These are phyloP conservation scores for Acacia crassicarpa DNA, from an alignment of 306 rosid genomes.

Conservation along the genomic window DNA sequence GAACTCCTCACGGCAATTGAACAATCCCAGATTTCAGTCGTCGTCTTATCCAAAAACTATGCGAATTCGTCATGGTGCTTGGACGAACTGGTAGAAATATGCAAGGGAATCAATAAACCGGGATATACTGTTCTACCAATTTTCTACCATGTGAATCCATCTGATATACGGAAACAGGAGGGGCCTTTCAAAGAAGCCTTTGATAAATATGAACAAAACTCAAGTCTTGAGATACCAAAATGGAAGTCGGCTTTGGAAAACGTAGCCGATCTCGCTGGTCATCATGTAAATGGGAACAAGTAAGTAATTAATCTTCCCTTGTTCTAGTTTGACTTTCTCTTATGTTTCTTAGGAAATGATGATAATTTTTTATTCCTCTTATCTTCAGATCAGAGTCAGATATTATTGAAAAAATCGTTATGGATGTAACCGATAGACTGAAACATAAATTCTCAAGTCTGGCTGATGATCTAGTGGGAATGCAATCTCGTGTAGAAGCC, in stretches of 20 bases:
- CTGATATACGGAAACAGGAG: too few relatives aligned
- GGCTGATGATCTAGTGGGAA: conserved; percentile 17
- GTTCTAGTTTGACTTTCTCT: too few relatives aligned
- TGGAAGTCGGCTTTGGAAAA: too few relatives aligned
- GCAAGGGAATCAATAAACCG: background rate
- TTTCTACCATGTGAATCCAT: too few relatives aligned
- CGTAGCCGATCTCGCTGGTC: background rate
- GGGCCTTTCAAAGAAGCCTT: too few relatives aligned
- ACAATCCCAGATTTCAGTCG: background rate
- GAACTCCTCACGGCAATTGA: background rate
- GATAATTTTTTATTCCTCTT: too few relatives aligned
- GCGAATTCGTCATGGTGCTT: background rate
- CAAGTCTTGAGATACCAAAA: too few relatives aligned
- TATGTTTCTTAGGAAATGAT: too few relatives aligned
- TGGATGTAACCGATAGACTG: background rate
- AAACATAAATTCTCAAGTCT: conserved; percentile 4
- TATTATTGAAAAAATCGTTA: conserved; percentile 4
- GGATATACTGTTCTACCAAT: too few relatives aligned
- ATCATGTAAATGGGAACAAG: background rate
- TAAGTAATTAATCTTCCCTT: too few relatives aligned
- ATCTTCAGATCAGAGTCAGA: too few relatives aligned
- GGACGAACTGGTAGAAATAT: background rate
- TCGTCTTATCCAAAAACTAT: background rate
- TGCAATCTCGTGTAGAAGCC: background rate
- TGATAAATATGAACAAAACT: too few relatives aligned